These are phyloP conservation scores for Aspergillus pseudoviridinutans DNA, from an alignment of 2,329 filamentous ascomycete species.

Conservation along the genomic window DNA sequence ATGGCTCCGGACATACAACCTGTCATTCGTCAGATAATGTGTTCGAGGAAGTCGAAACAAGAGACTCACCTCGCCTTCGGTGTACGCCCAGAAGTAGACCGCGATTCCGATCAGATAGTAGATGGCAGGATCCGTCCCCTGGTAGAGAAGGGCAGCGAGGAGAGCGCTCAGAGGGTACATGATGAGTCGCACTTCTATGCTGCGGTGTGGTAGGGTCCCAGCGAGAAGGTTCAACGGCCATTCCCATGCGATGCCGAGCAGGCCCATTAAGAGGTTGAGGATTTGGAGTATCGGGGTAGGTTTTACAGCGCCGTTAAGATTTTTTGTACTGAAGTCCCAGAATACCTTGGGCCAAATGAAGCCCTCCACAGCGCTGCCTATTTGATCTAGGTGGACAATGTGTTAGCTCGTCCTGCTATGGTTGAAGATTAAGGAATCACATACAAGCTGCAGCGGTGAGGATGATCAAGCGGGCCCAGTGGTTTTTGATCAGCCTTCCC, in stretches of 20 bases:
- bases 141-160: conserved; percentile 75
- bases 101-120: conserved; percentile 85
- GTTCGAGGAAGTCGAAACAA: neutral
- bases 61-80: conserved; percentile 78
- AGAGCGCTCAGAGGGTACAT: conserved; percentile 76
- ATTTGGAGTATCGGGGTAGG: conserved; percentile 86
- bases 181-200: conserved; percentile 79
- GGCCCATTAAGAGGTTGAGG: conserved; percentile 78
- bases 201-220: conserved; percentile 74
- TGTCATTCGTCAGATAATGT: conserved; percentile 28
- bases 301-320: conserved; percentile 79
- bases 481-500: conserved; percentile 99
- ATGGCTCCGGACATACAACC: conserved; percentile 66
- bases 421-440: conserved; percentile 23
- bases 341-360: conserved; percentile 99
- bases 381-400: conserved; percentile 63
- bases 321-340: conserved; percentile 93
- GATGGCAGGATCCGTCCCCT: conserved; percentile 84
- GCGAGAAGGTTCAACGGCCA: conserved; percentile 81
- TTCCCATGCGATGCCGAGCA: conserved; percentile 79
- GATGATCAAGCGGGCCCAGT: conserved; percentile 93
- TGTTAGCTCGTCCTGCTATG: conserved; percentile 11
- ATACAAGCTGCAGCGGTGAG: conserved; percentile 76
- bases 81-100: conserved; percentile 96
- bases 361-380: conserved; percentile 74